Base-by-base conservation (phyloP, 2,329 filamentous ascomycete species). In the Cercospora berteroae region DNA sequence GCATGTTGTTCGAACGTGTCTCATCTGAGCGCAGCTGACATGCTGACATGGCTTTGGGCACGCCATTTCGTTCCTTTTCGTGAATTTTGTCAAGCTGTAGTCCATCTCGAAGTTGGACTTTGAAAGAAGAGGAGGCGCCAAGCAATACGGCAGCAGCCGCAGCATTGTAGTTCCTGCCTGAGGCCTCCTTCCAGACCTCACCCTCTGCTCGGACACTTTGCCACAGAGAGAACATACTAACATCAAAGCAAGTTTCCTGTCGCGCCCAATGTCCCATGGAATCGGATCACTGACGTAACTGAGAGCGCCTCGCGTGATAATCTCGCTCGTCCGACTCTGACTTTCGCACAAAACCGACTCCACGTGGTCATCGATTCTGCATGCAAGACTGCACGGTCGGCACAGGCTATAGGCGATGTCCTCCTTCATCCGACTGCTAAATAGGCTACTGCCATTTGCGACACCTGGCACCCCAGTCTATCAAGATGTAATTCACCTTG, bases 361-460 rank as follows among this genome's bases (percentile, higher is more conserved):
- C 12, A 25, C 12, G 23, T 16, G 48, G 20, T 29, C 48, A 29
- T n/a, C 48, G 23, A 29, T 23, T 55, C 16, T 23, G 36, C 10
- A 55, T 55, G 48, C 48, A 55, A 25, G 12, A 1, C 23, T 13
- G 48, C 5, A 8, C 20, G 23, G 25, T 29, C 3, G 6, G 48
- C 48, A 25, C 48, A n/a, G 23, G 23, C 23, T 9, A 55, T 29
- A 27, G 13, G 23, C 48, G 59, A 77, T 77, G 75, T 70, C 72
- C 1, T 71, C 73, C 5, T 12, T 74, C 1, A 23, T 74, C 13
- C 64, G 66, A 16, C 55, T 72, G 13, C 29, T 84, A 18, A 84
- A 84, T 69, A 72, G 75, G 67, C 77, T 84, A 12, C 74, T 84
- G 3, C 83, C 83, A 0, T 84, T 84, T 72, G 82, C 83, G 44